Evolutionary conservation across 106 monocot species (phyloP).

Genomic region (Vanilla planifolia): DNA sequence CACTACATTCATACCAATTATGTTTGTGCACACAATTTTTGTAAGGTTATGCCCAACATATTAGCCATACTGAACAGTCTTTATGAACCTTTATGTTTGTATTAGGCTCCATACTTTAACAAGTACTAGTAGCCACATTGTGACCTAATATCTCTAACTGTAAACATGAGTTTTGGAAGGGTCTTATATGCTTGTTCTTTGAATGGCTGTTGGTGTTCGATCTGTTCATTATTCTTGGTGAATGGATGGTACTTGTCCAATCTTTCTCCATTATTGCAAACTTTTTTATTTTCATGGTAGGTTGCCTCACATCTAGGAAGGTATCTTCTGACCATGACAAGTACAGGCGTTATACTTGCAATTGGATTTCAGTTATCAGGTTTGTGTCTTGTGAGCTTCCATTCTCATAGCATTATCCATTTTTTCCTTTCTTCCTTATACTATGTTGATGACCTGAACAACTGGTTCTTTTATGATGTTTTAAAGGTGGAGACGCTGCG

Average conservation of each 20-base stretch:
- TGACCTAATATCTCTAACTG: too few relatives aligned
- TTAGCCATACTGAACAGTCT: too few relatives aligned
- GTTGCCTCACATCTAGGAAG: constrained; percentile 64
- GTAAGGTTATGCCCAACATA: too few relatives aligned
- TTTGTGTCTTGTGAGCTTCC: constrained; percentile 18
- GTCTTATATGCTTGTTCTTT: too few relatives aligned
- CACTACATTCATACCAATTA: too few relatives aligned
- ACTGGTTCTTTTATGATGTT: constrained; percentile 10
- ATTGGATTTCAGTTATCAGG: constrained; percentile 95
- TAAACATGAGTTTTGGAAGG: too few relatives aligned
- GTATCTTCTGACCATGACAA: constrained; percentile 92
- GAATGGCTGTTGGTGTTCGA: background rate
- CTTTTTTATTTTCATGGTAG: constrained; percentile 15
- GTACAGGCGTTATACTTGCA: constrained; percentile 88
- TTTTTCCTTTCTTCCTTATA: background rate
- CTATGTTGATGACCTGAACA: background rate
- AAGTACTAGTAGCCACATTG: too few relatives aligned
- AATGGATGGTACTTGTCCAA: background rate
- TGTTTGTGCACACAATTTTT: too few relatives aligned
- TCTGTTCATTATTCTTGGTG: too few relatives aligned
- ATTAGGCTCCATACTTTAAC: too few relatives aligned
- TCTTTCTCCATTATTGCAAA: background rate
- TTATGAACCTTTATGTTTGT: too few relatives aligned
- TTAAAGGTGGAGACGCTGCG: constrained; percentile 71
- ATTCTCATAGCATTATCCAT: background rate